A percentile compares a stretch with the other conserved stretches of the same genome.
phyloP scores from a whole-genome alignment of 495 filamentous ascomycete species.

The Articulospora tetracladia region DNA sequence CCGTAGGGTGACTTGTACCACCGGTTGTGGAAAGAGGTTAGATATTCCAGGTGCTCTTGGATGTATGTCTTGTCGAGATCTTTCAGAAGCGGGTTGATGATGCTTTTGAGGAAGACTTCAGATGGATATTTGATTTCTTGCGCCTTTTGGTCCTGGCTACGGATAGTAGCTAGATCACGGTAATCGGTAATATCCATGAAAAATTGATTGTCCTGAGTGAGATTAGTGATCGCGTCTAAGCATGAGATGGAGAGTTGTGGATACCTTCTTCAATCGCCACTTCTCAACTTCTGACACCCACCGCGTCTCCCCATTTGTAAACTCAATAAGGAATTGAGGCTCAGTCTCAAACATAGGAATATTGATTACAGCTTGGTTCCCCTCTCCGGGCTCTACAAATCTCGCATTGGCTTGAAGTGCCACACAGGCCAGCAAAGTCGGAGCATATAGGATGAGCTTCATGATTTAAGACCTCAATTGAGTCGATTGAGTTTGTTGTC shows the following conservation, averaged over 20 bases:
- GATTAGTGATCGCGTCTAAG: background rate
- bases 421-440: too few relatives aligned
- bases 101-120: conserved; percentile 56
- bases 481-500: too few relatives aligned
- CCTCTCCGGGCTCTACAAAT: background rate
- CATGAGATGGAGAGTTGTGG: conserved; percentile 22
- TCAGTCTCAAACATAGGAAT: background rate
- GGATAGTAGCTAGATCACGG: conserved; percentile 45
- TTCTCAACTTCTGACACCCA: conserved; percentile 94
- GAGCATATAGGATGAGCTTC: too few relatives aligned
- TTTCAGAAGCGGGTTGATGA: conserved; percentile 60
- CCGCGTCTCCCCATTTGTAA: conserved; percentile 72
- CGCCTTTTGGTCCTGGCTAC: conserved; percentile 35
- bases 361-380: background rate
- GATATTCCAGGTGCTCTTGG: conserved; percentile 66
- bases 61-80: conserved; percentile 72
- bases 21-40: conserved; percentile 77
- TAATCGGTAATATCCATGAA: conserved; percentile 93
- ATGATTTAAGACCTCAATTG: too few relatives aligned
- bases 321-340: conserved; percentile 65
- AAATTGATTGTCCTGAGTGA: conserved; percentile 52
- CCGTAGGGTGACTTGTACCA: conserved; percentile 85
- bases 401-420: too few relatives aligned
- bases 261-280: conserved; percentile 78
- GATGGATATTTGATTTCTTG: conserved; percentile 54